Base-by-base conservation (phyloP, 140 eudicot genomes). In the Bidens hawaiensis region DNA sequence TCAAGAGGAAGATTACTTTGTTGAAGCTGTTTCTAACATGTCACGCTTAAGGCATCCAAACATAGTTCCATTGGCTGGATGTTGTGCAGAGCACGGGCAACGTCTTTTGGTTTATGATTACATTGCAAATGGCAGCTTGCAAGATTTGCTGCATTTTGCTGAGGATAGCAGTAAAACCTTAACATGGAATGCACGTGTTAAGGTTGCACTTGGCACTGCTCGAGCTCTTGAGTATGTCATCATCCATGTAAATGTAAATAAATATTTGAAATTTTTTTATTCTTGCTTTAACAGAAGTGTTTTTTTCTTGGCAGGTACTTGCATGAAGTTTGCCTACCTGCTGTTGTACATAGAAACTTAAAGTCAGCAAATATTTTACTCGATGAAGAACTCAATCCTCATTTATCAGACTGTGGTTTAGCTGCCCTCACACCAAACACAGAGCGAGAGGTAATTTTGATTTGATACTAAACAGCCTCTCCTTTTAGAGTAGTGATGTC, bases 171-270 rank as follows among this genome's bases (percentile, higher is more conserved):
- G 80, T 71, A 83, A 78, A 56, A 36, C 78, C 59, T 71, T 91
- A 66, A 81, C 96, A 6, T 93, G 99, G 96, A 93, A 87, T 74
- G 95, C 96, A 5, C 93, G 96, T 30, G 96, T 93, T 65, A 78
- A 87, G 81, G 98, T 91, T 16, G 95, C 96, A 60, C 96, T 91
- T 72, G 98, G 98, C 68, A 91, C 98, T 58, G 98, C 98, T 40
- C 79, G 98, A 68, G 96, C 96, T 47, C 75, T 91, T 62, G 98
- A 93, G 99, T 91, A 91, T 66, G 90, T 64, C 74, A 14, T 22
- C 19, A 1, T 30, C 36, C 0, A 30, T 30, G 7, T 8, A 30
- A 30, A 30, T 30, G 7, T 30, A 4, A 30, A 30, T 4, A 30
- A 30, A 30, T 8, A 30, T 30, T 30, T 30, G n/a, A n/a, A n/a